Base-by-base conservation (phyloP, 2,329 filamentous ascomycete species). In the Alternaria atra region DNA sequence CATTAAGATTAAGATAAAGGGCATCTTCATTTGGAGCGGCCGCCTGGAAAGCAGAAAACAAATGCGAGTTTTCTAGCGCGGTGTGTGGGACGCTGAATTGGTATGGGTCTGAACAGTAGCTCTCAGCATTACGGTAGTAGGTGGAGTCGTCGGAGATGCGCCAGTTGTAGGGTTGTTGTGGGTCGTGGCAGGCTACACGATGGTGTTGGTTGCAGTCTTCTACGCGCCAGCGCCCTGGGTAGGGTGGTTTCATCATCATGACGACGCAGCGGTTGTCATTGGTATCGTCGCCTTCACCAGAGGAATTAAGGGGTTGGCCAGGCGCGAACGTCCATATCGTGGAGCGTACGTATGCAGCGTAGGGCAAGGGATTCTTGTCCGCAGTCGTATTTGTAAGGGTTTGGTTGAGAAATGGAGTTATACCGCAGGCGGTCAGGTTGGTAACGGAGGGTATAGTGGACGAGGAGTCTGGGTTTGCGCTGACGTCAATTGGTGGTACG, bases 1-100 rank as follows among this genome's bases (percentile, higher is more conserved):
- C 85, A 65, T 91, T 90, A 63, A 90, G 83, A 66, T 90, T 84
- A 40, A 91, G 68, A 81, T 85, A 90, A 6, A 89, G 72, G 2
- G 69, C 58, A 5, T 70, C 66, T 17, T 61, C 51, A 53, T 52
- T 10, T 23, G 34, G 20, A 42, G 61, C 55, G 44, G 12, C 44
- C 10, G 54, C 17, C 0, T 61, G 56, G 25, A 77, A 70, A 2
- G 64, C 76, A 59, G 63, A 79, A 56, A 70, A 80, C 32, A 91
- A 79, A 69, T 89, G 88, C 2, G 79, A 79, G 64, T 90, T 90
- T 71, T 91, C 89, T 2, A 91, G 81, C 2, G 85, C 84, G 0
- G 87, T 90, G 37, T 86, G 83, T 0, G 89, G 89, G 1, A 85
- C 82, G 30, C 82, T 79, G 68, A 91, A 90, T 2, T 56, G 73